A percentile compares a stretch with the other conserved stretches of the same genome.
Evolutionary conservation across 768 basidiomycete genomes (phyloP).

Genomic region (Rhizopogon vulgaris): DNA sequence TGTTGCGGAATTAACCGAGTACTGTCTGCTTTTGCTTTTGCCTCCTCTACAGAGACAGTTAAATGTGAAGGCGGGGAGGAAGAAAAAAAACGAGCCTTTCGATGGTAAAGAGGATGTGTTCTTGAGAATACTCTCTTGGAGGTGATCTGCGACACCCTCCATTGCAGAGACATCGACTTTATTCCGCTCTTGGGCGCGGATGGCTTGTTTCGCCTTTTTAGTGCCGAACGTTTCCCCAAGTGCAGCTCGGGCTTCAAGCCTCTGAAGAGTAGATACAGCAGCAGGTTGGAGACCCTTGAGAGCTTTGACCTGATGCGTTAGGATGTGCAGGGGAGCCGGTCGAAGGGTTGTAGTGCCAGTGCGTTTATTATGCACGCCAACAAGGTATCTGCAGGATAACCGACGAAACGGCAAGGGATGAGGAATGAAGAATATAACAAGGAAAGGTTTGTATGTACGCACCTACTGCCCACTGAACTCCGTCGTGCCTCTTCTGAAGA

Average conservation of each 20-base stretch:
- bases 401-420: not conserved
- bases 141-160: slow-evolving; percentile 72
- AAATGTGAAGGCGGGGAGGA: not conserved
- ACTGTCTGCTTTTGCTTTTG: slow-evolving; percentile 54
- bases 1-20: slow-evolving; percentile 74
- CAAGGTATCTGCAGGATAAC: slow-evolving; percentile 54
- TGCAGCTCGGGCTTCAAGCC: slow-evolving; percentile 61
- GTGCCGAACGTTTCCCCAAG: slow-evolving; percentile 93
- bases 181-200: slow-evolving; percentile 83
- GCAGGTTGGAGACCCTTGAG: slow-evolving; percentile 59
- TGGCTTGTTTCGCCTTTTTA: slow-evolving; percentile 85
- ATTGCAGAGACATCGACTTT: slow-evolving; percentile 85
- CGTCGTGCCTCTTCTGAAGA: slow-evolving; percentile 50
- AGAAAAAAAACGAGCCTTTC: slow-evolving; percentile 41
- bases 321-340: slow-evolving; percentile 58
- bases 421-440: not conserved
- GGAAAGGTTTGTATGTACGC: slow-evolving; percentile 19
- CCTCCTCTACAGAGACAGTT: slow-evolving; percentile 45
- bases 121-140: slow-evolving; percentile 79
- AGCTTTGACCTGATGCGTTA: slow-evolving; percentile 78
- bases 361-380: slow-evolving; percentile 76
- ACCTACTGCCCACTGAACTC: slow-evolving; percentile 65
- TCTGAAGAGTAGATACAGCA: slow-evolving; percentile 41
- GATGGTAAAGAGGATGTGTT: slow-evolving; percentile 66
- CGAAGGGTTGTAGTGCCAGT: slow-evolving; percentile 68